Conservation (phyloP, 768 basidiomycete species). For the Pulveroboletus sp. region DNA sequence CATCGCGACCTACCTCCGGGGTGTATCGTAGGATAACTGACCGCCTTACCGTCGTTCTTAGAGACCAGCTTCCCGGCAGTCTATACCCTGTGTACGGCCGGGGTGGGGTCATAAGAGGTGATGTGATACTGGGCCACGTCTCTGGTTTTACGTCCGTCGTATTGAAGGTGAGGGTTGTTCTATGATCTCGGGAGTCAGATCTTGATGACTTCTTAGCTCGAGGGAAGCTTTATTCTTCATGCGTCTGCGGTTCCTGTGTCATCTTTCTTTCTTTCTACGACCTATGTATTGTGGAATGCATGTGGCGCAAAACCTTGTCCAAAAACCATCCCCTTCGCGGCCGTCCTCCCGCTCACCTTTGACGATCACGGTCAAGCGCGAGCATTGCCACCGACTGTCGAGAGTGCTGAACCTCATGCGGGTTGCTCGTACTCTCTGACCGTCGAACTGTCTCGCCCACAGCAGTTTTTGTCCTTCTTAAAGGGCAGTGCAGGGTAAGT, state of each 20-base stretch:
- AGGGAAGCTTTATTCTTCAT: slow-evolving; percentile 22
- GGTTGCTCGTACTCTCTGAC: slow-evolving; percentile 45
- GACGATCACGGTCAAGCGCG: slow-evolving; percentile 29
- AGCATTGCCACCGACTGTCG: slow-evolving; percentile 50
- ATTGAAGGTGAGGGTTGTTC: slow-evolving; percentile 20
- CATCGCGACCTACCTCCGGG: slow-evolving; percentile 8
- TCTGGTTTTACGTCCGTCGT: slow-evolving; percentile 15
- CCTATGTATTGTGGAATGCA: slow-evolving; percentile 18
- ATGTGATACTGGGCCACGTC: slow-evolving; percentile 16
- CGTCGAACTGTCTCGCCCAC: slow-evolving; percentile 38
- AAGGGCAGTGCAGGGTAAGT: slow-evolving; percentile 45
- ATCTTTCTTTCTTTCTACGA: slow-evolving; percentile 16
- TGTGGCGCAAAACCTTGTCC: slow-evolving; percentile 27
- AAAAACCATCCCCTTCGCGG: slow-evolving; percentile 38
- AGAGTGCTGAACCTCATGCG: slow-evolving; percentile 24
- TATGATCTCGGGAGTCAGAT: not conserved
- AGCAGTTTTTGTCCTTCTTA: slow-evolving; percentile 42
- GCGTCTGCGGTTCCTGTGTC: slow-evolving; percentile 10
- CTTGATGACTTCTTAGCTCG: slow-evolving; percentile 16
- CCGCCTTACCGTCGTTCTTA: slow-evolving; percentile 21
- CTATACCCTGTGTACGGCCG: slow-evolving; percentile 21
- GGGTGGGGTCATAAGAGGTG: slow-evolving; percentile 20
- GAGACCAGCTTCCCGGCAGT: slow-evolving; percentile 21
- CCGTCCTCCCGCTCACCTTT: slow-evolving; percentile 45
- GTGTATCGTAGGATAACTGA: slow-evolving; percentile 31